A percentile compares a stretch with the other conserved stretches of the same genome.
Evolutionary conservation across 1,139 yeast genomes (phyloP).

Genomic region (Blastobotrys capitulatus): DNA sequence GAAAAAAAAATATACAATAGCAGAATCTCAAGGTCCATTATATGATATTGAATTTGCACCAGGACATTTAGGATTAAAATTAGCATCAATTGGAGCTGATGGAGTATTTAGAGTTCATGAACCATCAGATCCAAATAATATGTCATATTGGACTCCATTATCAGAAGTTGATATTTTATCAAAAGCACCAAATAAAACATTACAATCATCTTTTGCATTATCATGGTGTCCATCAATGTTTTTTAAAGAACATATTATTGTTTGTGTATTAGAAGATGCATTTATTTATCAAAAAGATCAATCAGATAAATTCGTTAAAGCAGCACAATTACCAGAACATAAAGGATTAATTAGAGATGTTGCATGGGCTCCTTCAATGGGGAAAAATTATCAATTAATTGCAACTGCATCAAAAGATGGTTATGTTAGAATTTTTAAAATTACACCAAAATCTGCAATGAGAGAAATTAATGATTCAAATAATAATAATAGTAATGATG

Average conservation of each 20-base stretch:
- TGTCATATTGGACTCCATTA: conserved; percentile 74
- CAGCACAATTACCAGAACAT: conserved; percentile 61
- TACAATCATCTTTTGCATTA: conserved; percentile 81
- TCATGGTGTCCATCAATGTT: conserved; percentile 94
- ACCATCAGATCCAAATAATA: conserved; percentile 80
- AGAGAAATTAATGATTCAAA: conserved; percentile 4
- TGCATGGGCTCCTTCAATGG: conserved; percentile 97
- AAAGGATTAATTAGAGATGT: conserved; percentile 82
- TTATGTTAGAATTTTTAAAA: conserved; percentile 74
- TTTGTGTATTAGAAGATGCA: conserved; percentile 85
- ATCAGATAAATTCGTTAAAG: conserved; percentile 37
- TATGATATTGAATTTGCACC: conserved; percentile 92
- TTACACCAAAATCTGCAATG: conserved; percentile 41
- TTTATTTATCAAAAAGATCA: conserved; percentile 59
- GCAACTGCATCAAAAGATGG: conserved; percentile 98
- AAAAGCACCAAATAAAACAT: conserved; percentile 68
- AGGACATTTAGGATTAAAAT: conserved; percentile 68
- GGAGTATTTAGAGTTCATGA: conserved; percentile 84
- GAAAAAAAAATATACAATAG: conserved; percentile 66
- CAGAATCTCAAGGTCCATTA: conserved; percentile 84
- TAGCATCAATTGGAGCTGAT: conserved; percentile 88
- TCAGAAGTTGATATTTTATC: conserved; percentile 58
- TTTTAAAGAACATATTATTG: conserved; percentile 72
- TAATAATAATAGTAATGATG: background rate
- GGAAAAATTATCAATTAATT: conserved; percentile 75